Conservation (phyloP, 441 rosid genomes). For the Populus tomentosa region DNA sequence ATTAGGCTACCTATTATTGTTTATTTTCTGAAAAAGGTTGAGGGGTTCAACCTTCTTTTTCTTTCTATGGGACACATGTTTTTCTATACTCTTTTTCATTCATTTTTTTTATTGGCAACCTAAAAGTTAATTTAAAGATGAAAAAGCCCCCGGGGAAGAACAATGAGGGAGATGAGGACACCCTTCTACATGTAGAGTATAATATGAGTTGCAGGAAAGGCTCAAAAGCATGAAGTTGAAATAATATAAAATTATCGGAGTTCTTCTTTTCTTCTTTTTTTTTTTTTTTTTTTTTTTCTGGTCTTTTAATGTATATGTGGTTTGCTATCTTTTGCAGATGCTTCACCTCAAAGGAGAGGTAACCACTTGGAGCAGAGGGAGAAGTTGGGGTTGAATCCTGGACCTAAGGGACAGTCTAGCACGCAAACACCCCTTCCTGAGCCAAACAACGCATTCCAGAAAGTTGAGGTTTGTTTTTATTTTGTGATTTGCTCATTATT, state of each 20-base stretch:
- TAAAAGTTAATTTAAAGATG: not conserved
- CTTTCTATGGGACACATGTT: not conserved
- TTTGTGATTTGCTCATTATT: not conserved
- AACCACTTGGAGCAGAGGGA: constrained; percentile 53
- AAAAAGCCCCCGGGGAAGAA: not conserved
- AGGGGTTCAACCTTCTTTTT: not conserved
- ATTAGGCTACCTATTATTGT: not conserved
- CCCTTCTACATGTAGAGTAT: not conserved
- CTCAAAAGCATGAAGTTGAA: not conserved
- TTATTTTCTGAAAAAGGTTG: not conserved
- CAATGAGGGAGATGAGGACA: not conserved
- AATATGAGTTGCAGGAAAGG: not conserved
- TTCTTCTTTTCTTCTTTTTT: not conserved
- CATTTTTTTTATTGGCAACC: not conserved
- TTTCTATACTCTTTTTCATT: not conserved
- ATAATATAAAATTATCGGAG: not conserved
- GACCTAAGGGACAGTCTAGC: constrained; percentile 34
- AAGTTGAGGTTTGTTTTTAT: constrained; percentile 54
- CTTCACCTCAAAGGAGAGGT: constrained; percentile 36
- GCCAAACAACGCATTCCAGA: constrained; percentile 47
- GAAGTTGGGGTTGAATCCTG: constrained; percentile 51
- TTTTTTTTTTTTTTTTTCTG: not conserved
- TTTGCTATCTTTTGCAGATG: constrained; percentile 33
- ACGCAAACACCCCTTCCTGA: constrained; percentile 30
- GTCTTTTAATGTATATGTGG: not conserved